A percentile compares a stretch with the other conserved stretches of the same genome.
These are phyloP conservation scores for Pistacia atlantica DNA, from an alignment of 345 rosid genomes.

Conservation along the genomic window DNA sequence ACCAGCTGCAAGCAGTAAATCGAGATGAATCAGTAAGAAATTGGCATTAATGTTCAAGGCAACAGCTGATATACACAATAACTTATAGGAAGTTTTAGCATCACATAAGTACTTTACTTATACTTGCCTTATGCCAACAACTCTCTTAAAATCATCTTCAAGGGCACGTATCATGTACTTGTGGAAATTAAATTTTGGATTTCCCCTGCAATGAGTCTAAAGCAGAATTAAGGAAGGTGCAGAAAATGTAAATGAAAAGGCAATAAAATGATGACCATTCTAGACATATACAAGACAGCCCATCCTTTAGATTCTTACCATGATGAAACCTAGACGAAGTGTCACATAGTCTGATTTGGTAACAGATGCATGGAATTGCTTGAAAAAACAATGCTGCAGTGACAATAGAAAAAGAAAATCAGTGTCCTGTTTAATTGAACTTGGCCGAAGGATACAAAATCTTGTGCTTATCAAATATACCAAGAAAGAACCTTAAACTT, in stretches of 20 bases:
- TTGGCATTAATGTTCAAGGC: conserved; percentile 8
- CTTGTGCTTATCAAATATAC: conserved; percentile 1
- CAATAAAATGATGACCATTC: background rate
- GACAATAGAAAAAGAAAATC: conserved; percentile 1
- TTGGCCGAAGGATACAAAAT: background rate
- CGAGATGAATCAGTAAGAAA: conserved; percentile 22
- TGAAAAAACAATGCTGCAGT: conserved; percentile 71
- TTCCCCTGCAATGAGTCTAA: conserved; percentile 74
- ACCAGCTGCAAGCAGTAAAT: conserved; percentile 70
- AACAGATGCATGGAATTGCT: conserved; percentile 91
- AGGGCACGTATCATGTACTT: conserved; percentile 97
- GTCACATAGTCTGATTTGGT: conserved; percentile 81
- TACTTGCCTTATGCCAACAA: conserved; percentile 84
- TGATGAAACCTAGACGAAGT: conserved; percentile 83
- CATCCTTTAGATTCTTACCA: conserved; percentile 43
- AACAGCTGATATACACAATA: conserved; percentile 9
- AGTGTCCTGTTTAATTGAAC: background rate
- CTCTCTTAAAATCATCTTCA: conserved; percentile 90
- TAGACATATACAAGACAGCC: conserved; percentile 6
- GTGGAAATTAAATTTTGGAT: conserved; percentile 78
- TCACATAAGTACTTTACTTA: background rate
- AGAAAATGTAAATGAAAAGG: background rate
- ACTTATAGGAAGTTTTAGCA: background rate
- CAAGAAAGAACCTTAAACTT: background rate
- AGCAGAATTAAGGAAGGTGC: conserved; percentile 16